Evolutionary conservation across 177 flowering plant species (phyloP).

Genomic region (Vitis hybrid): DNA sequence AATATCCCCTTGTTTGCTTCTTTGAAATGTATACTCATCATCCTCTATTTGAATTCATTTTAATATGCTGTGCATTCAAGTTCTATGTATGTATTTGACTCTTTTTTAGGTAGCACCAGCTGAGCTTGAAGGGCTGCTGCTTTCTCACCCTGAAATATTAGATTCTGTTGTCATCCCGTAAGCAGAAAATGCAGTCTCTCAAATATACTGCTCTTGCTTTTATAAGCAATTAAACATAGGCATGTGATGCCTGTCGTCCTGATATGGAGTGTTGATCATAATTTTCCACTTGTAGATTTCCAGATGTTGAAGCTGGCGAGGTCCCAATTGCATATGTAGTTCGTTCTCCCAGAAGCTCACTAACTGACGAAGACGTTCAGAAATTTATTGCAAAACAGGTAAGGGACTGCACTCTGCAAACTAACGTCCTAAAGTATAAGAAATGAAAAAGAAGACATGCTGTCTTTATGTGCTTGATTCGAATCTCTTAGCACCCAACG

Average conservation of each 20-base stretch:
- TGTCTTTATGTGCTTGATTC: too few relatives aligned
- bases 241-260: too few relatives aligned
- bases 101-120: conserved; percentile 81
- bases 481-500: too few relatives aligned
- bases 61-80: neutral
- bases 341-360: conserved; percentile 62
- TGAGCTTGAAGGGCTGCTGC: conserved; percentile 85
- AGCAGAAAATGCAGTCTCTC: conserved; percentile 19
- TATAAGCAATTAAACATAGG: too few relatives aligned
- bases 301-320: conserved; percentile 94
- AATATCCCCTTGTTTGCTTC: too few relatives aligned
- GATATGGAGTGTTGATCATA: too few relatives aligned
- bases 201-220: too few relatives aligned
- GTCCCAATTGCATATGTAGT: conserved; percentile 87
- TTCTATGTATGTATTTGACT: conserved; percentile 8
- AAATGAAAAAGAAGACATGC: too few relatives aligned
- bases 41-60: neutral
- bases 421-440: too few relatives aligned
- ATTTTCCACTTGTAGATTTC: conserved; percentile 39
- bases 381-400: conserved; percentile 79
- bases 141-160: conserved; percentile 80
- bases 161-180: conserved; percentile 98
- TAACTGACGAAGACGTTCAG: conserved; percentile 64
- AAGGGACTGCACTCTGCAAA: neutral
- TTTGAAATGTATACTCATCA: too few relatives aligned